A percentile compares a stretch with the other conserved stretches of the same genome.
Evolutionary conservation across 192 early-diverging fungal genomes (phyloP).

Genomic region (Coemansia sp.): DNA sequence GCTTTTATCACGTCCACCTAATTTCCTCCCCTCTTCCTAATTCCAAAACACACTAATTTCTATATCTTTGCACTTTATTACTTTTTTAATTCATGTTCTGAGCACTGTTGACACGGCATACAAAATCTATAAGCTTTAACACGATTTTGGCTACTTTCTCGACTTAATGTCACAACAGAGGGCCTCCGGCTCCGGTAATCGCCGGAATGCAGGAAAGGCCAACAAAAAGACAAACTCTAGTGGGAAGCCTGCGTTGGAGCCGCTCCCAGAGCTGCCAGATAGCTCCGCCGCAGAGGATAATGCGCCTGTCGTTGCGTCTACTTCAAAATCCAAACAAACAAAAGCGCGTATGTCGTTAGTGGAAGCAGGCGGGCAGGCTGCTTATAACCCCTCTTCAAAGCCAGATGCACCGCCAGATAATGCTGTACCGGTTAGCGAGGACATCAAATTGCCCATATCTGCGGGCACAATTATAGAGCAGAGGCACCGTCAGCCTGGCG

Average conservation of each 20-base stretch:
- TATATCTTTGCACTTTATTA: neutral
- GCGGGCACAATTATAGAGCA: neutral
- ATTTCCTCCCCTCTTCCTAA: no score
- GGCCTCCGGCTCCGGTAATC: conserved; percentile 12
- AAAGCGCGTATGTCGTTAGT: neutral
- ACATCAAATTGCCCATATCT: conserved; percentile 1
- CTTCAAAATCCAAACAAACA: neutral
- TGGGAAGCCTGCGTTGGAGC: conserved; percentile 21
- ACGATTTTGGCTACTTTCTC: neutral
- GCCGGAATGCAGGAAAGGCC: conserved; percentile 13
- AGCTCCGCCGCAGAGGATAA: conserved; percentile 8
- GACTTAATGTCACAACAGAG: conserved; percentile 27
- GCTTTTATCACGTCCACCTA: no score
- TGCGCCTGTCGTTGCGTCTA: conserved; percentile 4
- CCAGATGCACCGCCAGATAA: neutral
- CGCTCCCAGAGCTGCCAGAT: conserved; percentile 38
- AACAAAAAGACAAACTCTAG: conserved; percentile 10
- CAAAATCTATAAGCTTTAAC: neutral
- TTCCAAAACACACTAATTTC: neutral
- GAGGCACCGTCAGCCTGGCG: neutral
- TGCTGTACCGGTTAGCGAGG: neutral
- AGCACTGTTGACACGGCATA: neutral
- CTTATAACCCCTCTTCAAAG: neutral
- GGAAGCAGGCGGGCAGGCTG: neutral
- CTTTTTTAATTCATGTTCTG: conserved; percentile 6